Conservation (phyloP, 2,329 filamentous ascomycete genomes). For the Ceratocystis harringtonii region DNA sequence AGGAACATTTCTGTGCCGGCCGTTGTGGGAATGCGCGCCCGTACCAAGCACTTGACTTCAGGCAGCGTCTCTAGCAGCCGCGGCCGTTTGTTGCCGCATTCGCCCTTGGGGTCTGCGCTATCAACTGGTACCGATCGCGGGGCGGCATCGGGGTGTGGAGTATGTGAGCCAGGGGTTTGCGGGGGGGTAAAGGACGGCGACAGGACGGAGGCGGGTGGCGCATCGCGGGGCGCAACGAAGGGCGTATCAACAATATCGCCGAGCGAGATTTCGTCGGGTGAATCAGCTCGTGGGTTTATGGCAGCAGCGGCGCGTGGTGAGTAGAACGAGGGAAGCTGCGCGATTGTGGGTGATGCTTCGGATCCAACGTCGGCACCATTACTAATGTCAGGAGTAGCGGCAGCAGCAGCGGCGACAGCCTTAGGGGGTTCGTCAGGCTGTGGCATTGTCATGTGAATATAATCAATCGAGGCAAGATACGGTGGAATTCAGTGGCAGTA, state of each 20-base stretch:
- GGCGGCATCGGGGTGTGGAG: conserved; percentile 29
- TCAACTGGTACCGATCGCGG: conserved; percentile 45
- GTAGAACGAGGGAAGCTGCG: conserved; percentile 18
- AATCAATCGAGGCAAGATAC: neutral
- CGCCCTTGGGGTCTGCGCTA: conserved; percentile 41
- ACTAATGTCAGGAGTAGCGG: neutral
- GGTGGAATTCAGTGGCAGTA: neutral
- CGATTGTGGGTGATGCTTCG: neutral
- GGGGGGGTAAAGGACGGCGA: conserved; percentile 76
- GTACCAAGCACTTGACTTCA: conserved; percentile 80
- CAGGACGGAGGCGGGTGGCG: conserved; percentile 53
- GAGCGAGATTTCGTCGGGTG: conserved; percentile 10
- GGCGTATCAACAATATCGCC: conserved; percentile 12
- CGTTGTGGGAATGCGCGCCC: conserved; percentile 86
- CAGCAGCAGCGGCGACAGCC: neutral
- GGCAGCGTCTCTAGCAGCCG: conserved; percentile 63
- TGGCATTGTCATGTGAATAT: neutral
- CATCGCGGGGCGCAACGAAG: conserved; percentile 16
- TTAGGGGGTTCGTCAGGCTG: neutral
- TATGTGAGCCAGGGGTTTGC: conserved; percentile 44
- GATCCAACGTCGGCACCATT: neutral
- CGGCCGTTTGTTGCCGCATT: conserved; percentile 49
- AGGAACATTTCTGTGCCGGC: conserved; percentile 91
- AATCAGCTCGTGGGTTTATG: neutral
- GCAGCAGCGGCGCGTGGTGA: conserved; percentile 14